These are phyloP conservation scores for Brettanomyces bruxellensis DNA, from an alignment of 805 yeast genomes.

Conservation along the genomic window DNA sequence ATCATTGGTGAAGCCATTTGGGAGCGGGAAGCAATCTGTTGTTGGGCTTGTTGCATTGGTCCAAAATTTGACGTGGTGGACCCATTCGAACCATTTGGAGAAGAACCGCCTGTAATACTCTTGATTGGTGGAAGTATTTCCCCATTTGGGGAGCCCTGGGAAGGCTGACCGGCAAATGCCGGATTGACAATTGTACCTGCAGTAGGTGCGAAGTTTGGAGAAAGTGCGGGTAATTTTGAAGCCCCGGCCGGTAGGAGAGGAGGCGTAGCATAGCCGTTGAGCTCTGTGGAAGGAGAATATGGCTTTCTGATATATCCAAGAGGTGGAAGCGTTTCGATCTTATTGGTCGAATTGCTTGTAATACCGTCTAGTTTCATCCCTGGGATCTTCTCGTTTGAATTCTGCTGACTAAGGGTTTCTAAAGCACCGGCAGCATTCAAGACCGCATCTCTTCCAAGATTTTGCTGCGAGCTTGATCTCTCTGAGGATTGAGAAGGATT, in stretches of 20 bases:
- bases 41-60: neutral
- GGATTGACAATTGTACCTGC: slow-evolving; percentile 4
- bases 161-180: neutral
- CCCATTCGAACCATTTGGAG: neutral
- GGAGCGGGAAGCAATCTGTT: neutral
- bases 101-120: slow-evolving; percentile 3
- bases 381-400: slow-evolving; percentile 19
- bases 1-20: slow-evolving; percentile 2
- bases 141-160: neutral
- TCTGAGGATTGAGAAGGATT: slow-evolving; percentile 31
- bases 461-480: slow-evolving; percentile 18
- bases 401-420: slow-evolving; percentile 29
- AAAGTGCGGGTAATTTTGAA: slow-evolving; percentile 17
- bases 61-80: neutral
- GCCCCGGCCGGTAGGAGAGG: slow-evolving; percentile 13
- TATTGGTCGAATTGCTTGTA: slow-evolving; percentile 4
- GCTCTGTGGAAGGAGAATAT: slow-evolving; percentile 24
- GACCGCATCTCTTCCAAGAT: slow-evolving; percentile 23
- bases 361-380: slow-evolving; percentile 23
- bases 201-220: slow-evolving; percentile 20
- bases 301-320: slow-evolving; percentile 18
- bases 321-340: slow-evolving; percentile 18
- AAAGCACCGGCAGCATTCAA: slow-evolving; percentile 32
- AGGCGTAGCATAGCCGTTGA: slow-evolving; percentile 16
- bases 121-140: slow-evolving; percentile 19